phyloP scores from a whole-genome alignment of 371 early-diverging fungal genomes.

The Saksenaea vasiformis region DNA sequence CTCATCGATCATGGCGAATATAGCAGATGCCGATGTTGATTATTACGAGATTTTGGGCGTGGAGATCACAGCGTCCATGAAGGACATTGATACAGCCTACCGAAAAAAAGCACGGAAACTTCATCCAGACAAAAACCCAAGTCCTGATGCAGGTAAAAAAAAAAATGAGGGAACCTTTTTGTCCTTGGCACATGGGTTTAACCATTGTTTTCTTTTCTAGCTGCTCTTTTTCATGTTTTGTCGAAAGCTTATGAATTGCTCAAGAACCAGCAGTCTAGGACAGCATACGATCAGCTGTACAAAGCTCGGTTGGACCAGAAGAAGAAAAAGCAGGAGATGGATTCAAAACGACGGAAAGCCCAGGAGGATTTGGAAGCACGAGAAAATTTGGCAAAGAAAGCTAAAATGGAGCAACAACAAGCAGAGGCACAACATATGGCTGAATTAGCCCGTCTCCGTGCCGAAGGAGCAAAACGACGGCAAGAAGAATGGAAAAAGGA shows the following conservation, averaged over 20 bases:
- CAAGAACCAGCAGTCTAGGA: constrained; percentile 32
- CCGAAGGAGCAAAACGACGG: constrained; percentile 40
- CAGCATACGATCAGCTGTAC: constrained; percentile 42
- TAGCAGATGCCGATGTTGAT: constrained; percentile 49
- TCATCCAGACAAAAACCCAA: constrained; percentile 59
- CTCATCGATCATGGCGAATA: constrained; percentile 20
- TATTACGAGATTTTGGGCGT: constrained; percentile 80
- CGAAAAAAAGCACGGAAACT: constrained; percentile 53
- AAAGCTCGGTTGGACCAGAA: constrained; percentile 41
- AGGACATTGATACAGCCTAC: constrained; percentile 78
- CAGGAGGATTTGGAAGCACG: constrained; percentile 47
- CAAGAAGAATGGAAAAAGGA: constrained; percentile 45
- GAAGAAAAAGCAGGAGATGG: constrained; percentile 50
- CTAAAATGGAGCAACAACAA: constrained; percentile 36
- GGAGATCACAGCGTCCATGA: constrained; percentile 47
- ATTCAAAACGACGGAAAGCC: constrained; percentile 45
- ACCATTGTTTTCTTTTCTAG: constrained; percentile 13
- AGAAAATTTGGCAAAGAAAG: constrained; percentile 41
- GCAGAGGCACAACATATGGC: constrained; percentile 46
- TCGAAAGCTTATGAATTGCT: constrained; percentile 42
- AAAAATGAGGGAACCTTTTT: neutral
- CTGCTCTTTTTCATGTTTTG: constrained; percentile 40
- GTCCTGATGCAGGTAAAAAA: constrained; percentile 52
- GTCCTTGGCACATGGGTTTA: neutral
- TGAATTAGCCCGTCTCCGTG: constrained; percentile 45